Base-by-base conservation (phyloP, 2,329 filamentous ascomycete genomes). In the Colletotrichum tofieldiae region DNA sequence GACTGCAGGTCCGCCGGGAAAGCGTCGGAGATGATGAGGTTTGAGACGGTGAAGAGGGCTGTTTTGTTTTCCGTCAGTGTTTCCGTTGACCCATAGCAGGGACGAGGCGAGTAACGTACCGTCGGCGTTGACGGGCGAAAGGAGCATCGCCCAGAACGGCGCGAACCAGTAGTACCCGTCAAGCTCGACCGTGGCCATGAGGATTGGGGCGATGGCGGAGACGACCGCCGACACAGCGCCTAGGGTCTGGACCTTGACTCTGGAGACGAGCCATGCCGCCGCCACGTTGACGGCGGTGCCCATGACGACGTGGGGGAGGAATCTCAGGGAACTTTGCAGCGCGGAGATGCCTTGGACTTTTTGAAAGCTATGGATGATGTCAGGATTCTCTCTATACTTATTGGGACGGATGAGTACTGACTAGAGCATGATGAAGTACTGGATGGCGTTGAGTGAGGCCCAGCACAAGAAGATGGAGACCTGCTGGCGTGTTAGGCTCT, bases 1-100 rank as follows among this genome's bases (percentile, higher is more conserved):
- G 86, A 88, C 69, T 92, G 89, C 2, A 84, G 86, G 23, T 88
- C 81, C 0, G 83, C 79, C 0, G 88, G 87, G 71, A 90, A 90
- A 1, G 84, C 85, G 35, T 88, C 85, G 0, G 86, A 85, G 3
- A 91, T 86, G 4, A 90, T 82, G 1, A 91, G 82, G 52, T 86
- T 83, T 0, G 85, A 87, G 0, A 90, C 85, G 0, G 87, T 91
- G 75, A 89, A 91, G 0, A 91, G 80, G 0, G 88, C 86, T 79
- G 20, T 43, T 32, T 20, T 23, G 26, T 7, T 16, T 62, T n/a
- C 39, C 20, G 29, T 37, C 9, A 41, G 49, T 41, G 4, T 47
- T 39, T 16, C n/a, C 2, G n/a, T 2, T 1, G 29, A 2, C 5
- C 20, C 0, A 35, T 43, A 35, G 23, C 39, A 9, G 7, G 16